Evolutionary conservation across 1,139 yeast species (phyloP).

Genomic region (Magnusiomyces tetraspermus): DNA sequence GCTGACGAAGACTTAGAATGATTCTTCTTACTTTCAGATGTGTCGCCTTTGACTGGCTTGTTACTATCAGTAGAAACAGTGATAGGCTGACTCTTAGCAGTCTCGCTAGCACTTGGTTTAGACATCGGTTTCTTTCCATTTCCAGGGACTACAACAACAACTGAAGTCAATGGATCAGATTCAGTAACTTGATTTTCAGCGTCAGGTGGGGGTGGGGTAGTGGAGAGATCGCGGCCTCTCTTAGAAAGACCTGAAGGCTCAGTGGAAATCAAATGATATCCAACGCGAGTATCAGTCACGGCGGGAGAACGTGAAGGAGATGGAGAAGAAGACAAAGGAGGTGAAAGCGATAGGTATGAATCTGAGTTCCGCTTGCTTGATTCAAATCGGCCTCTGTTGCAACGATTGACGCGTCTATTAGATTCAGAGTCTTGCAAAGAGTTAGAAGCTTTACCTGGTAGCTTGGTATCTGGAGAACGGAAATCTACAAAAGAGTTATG

Average conservation of each 20-base stretch:
- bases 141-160: background rate
- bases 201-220: constrained; percentile 5
- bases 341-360: background rate
- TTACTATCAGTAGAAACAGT: too few species aligned
- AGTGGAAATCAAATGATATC: background rate
- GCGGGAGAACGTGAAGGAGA: constrained; percentile 4
- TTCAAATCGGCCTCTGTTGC: background rate
- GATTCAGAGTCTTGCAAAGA: background rate
- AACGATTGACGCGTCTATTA: background rate
- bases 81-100: too few species aligned
- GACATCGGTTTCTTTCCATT: background rate
- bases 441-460: background rate
- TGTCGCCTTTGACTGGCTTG: too few species aligned
- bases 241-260: background rate
- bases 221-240: background rate
- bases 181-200: background rate
- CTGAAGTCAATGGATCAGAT: background rate
- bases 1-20: too few species aligned
- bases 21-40: too few species aligned
- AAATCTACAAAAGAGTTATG: background rate
- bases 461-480: background rate
- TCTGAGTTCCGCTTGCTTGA: background rate
- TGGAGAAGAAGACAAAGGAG: constrained; percentile 1
- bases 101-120: background rate
- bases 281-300: background rate